Percentiles rank a stretch among this genome's conserved stretches.
Evolutionary conservation across 495 filamentous ascomycete species (phyloP).

Genomic region (Tuber magnatum): DNA sequence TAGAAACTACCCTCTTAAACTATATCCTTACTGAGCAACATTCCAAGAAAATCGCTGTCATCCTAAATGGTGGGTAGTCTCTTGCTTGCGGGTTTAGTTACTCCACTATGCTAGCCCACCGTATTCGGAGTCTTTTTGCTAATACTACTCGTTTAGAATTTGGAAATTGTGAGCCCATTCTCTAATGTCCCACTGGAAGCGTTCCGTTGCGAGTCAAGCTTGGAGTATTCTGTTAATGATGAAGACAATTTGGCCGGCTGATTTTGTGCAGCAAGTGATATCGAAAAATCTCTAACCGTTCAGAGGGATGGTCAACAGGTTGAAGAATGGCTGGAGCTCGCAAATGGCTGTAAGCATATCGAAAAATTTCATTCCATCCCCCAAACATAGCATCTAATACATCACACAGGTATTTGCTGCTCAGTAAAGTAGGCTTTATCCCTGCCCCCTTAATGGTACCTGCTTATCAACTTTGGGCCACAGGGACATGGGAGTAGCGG

Average conservation of each 20-base stretch:
- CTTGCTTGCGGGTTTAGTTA: conserved; percentile 3
- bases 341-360: conserved; percentile 65
- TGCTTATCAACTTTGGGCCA: conserved; percentile 6
- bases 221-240: conserved; percentile 7
- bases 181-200: background rate
- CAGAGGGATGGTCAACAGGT: conserved; percentile 77
- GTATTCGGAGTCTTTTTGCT: background rate
- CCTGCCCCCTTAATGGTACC: background rate
- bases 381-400: background rate
- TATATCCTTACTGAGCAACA: conserved; percentile 90
- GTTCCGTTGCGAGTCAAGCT: background rate
- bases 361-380: background rate
- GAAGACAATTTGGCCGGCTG: background rate
- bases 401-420: conserved; percentile 63
- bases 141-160: conserved; percentile 58
- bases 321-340: conserved; percentile 90
- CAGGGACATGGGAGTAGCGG: conserved; percentile 83
- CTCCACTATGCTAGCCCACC: conserved; percentile 1
- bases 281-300: conserved; percentile 87
- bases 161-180: conserved; percentile 66
- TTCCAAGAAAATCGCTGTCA: conserved; percentile 95
- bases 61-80: conserved; percentile 65
- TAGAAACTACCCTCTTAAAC: conserved; percentile 82
- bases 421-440: conserved; percentile 69
- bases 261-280: conserved; percentile 62